These are phyloP conservation scores for Carex myosuroides DNA, from an alignment of 176 grass and related monocot species.

Conservation along the genomic window DNA sequence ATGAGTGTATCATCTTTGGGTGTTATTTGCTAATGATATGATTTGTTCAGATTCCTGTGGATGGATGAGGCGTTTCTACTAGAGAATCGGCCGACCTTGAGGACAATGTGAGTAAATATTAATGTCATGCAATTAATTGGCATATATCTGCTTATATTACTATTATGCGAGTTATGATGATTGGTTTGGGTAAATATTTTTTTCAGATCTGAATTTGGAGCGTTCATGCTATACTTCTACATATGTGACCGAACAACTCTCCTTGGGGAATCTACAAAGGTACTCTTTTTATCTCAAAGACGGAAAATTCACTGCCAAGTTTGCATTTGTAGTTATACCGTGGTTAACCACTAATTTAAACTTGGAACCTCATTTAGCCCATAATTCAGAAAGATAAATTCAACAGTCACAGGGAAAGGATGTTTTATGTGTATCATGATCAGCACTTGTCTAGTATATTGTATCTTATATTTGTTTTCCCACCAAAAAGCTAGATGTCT, in stretches of 20 bases:
- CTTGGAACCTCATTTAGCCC: not conserved
- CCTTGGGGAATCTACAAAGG: constrained; percentile 87
- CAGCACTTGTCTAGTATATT: not conserved
- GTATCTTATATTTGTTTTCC: not conserved
- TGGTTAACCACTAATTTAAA: no score
- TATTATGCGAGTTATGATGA: constrained; percentile 23
- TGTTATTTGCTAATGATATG: constrained; percentile 19
- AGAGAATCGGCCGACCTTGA: constrained; percentile 68
- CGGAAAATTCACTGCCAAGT: not conserved
- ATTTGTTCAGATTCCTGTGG: constrained; percentile 57
- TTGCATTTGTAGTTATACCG: not conserved
- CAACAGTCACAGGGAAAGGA: not conserved
- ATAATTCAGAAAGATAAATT: not conserved
- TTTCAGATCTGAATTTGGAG: constrained; percentile 91
- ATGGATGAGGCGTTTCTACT: constrained; percentile 72
- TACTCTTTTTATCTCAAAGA: constrained; percentile 25
- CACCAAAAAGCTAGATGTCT: not conserved
- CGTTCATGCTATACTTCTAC: constrained; percentile 79
- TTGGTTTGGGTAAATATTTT: not conserved
- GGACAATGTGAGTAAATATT: constrained; percentile 60
- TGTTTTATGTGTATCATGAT: not conserved
- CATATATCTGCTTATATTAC: not conserved
- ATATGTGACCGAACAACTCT: constrained; percentile 85
- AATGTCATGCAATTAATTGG: constrained; percentile 9
- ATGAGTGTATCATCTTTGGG: not conserved